Percentiles rank a stretch among this genome's conserved stretches.
Evolutionary conservation across 2,329 filamentous ascomycete species (phyloP).

Genomic region (Graphium sp.): DNA sequence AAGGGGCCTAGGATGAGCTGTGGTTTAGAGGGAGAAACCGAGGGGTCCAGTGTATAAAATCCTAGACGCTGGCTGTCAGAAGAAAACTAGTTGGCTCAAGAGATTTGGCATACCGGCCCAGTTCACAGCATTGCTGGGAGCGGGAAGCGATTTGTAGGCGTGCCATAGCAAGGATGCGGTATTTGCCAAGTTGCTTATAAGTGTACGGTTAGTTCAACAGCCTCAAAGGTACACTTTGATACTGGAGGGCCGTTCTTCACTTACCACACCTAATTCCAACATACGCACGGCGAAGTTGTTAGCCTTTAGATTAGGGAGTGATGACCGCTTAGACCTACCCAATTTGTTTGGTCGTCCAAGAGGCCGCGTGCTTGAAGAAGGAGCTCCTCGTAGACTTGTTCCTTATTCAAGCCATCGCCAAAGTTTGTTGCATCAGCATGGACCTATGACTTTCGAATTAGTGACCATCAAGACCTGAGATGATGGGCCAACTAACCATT

Average conservation of each 20-base stretch:
- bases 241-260: no score
- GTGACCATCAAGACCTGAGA: no score
- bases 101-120: conserved; percentile 44
- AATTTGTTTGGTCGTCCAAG: conserved; percentile 59
- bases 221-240: neutral
- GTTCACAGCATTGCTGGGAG: conserved; percentile 52
- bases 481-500: no score
- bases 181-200: conserved; percentile 56
- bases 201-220: neutral
- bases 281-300: neutral
- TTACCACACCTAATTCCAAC: conserved; percentile 4
- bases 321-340: conserved; percentile 33
- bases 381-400: conserved; percentile 59
- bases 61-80: conserved; percentile 22
- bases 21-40: conserved; percentile 12
- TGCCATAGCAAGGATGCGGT: conserved; percentile 64
- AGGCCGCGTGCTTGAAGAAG: conserved; percentile 53
- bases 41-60: conserved; percentile 53
- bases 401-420: conserved; percentile 45
- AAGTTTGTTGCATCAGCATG: conserved; percentile 72
- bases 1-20: conserved; percentile 66
- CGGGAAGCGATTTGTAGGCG: conserved; percentile 54
- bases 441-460: no score
- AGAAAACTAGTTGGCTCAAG: neutral
- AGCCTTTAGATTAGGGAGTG: neutral